Evolutionary conservation across 108 stramenopile species (phyloP), one percentile per base, ranked within the genome.

Genomic region (Craspedostauros australis): DNA sequence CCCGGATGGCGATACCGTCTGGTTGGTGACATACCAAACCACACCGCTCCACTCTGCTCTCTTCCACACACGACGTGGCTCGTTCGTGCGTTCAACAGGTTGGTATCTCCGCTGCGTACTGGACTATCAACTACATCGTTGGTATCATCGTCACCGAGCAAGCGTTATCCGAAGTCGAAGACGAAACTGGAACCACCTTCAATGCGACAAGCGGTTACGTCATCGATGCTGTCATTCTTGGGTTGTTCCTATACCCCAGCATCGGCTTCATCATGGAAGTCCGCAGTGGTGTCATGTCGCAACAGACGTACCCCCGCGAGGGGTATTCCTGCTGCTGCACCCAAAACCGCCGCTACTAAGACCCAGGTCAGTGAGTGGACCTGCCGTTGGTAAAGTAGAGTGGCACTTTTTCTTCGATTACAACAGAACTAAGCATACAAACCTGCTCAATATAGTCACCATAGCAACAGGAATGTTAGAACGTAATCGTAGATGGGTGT

Each of bases 291-390:
- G 53, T 64, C 47, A 58, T 70, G 62, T 33, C 32, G 21, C 12
- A 36, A 7, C 33, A 57, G 19, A 70, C 69, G 1, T 70, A 70
- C 39, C 50, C 56, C 9, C 39, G 62, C 4, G 69, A 70, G 23
- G 47, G 58, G 50, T 25, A 42, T 6, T 63, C 46, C 38, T 70
- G 69, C 56, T 34, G 41, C 18, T 70, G 69, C 39, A 76, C 29
- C 76, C 76, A 60, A 71, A 77, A 40, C n/a, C n/a, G n/a, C n/a
- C n/a, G n/a, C n/a, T n/a, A n/a, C n/a, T n/a, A n/a, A n/a, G n/a
- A n/a, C n/a, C n/a, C n/a, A n/a, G n/a, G n/a, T n/a, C n/a, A n/a
- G n/a, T n/a, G n/a, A n/a, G n/a, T n/a, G n/a, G n/a, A n/a, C n/a
- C n/a, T n/a, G n/a, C n/a, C n/a, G n/a, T n/a, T n/a, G n/a, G n/a